Percentiles rank a stretch among this genome's conserved stretches.
phyloP scores from a whole-genome alignment of 1,284 basidiomycete genomes.

The Cryptococcus hybrid region DNA sequence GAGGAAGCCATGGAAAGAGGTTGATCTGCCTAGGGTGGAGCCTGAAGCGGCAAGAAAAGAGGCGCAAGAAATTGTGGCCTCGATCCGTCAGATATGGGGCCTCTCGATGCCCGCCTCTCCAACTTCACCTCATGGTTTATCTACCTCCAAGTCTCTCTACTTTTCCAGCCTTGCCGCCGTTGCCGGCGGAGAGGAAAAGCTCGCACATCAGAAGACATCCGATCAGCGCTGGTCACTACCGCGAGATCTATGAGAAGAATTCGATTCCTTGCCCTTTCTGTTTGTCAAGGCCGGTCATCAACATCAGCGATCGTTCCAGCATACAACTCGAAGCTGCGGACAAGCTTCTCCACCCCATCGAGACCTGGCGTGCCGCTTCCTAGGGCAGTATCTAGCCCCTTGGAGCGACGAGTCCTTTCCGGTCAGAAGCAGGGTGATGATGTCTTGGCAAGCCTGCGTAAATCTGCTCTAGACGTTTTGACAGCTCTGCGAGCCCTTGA shows the following conservation, averaged over 20 bases:
- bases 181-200: neutral
- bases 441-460: constrained; percentile 25
- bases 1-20: constrained; percentile 40
- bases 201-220: constrained; percentile 12
- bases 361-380: constrained; percentile 23
- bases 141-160: constrained; percentile 8
- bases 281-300: constrained; percentile 7
- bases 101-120: constrained; percentile 14
- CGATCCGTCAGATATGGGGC: constrained; percentile 23
- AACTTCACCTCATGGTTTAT: constrained; percentile 5
- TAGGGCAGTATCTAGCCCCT: constrained; percentile 18
- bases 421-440: constrained; percentile 9
- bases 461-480: constrained; percentile 44
- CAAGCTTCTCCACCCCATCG: constrained; percentile 35
- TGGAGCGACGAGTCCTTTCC: neutral
- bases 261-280: constrained; percentile 28
- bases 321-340: constrained; percentile 2
- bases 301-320: constrained; percentile 11
- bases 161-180: constrained; percentile 5
- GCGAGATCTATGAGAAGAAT: constrained; percentile 36
- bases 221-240: constrained; percentile 22
- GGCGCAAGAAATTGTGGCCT: constrained; percentile 17
- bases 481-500: constrained; percentile 37
- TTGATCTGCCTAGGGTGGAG: constrained; percentile 32
- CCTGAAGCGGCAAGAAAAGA: constrained; percentile 28